Conservation (phyloP, 2,329 filamentous ascomycete genomes). For the Fusarium sublunatum region DNA sequence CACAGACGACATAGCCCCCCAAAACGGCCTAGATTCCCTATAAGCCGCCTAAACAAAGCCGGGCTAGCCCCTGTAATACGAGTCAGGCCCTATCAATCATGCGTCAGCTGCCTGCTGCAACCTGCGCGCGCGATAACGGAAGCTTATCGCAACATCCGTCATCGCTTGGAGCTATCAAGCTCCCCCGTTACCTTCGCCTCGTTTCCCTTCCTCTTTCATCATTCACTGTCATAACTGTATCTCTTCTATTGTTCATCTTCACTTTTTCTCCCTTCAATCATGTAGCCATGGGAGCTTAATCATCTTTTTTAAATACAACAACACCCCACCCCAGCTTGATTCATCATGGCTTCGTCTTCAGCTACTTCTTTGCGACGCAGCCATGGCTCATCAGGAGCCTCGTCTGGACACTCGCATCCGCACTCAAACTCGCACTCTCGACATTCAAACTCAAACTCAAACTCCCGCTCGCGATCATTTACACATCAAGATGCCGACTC, state of each 20-base stretch:
- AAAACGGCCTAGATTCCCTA: constrained; percentile 13
- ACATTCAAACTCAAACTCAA: constrained; percentile 35
- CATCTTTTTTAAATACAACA: constrained; percentile 3
- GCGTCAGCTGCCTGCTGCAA: constrained; percentile 35
- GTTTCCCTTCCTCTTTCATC: constrained; percentile 4
- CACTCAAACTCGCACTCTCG: constrained; percentile 47
- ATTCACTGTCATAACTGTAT: constrained; percentile 16
- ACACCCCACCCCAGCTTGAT: constrained; percentile 2
- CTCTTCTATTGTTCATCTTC: constrained; percentile 12
- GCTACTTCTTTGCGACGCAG: constrained; percentile 52
- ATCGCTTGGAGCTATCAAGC: constrained; percentile 34
- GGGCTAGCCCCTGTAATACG: constrained; percentile 19
- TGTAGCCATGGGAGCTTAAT: constrained; percentile 38
- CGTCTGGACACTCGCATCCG: constrained; percentile 48
- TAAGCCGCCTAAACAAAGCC: constrained; percentile 9
- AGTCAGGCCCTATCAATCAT: constrained; percentile 24
- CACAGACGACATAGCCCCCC: no score
- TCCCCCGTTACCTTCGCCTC: constrained; percentile 19
- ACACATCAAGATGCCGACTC: constrained; percentile 38
- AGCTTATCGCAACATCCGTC: constrained; percentile 40
- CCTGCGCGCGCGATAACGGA: constrained; percentile 36
- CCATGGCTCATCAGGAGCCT: constrained; percentile 52
- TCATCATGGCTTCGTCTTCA: constrained; percentile 53
- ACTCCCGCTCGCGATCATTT: constrained; percentile 33
- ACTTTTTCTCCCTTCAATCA: constrained; percentile 22